phyloP scores from a whole-genome alignment of 805 yeast species.

The Maudiozyma barnettii region DNA sequence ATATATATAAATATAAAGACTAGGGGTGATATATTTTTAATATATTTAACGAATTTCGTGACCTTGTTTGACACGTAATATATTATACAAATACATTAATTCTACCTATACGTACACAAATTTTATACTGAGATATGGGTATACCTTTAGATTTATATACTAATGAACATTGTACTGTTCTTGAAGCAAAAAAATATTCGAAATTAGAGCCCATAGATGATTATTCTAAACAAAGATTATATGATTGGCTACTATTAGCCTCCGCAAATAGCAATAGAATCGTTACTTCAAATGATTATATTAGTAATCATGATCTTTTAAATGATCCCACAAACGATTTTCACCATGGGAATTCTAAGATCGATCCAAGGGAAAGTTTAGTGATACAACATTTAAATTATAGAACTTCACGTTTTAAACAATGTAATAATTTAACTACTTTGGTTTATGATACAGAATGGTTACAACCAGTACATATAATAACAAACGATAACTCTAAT shows the following conservation, averaged over 20 bases:
- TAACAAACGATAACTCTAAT: too few species aligned
- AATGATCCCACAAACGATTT: too few species aligned
- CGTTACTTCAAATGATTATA: neutral
- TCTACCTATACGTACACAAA: too few species aligned
- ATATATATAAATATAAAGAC: too few species aligned
- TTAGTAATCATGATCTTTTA: neutral
- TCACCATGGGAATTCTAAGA: neutral
- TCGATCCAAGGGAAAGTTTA: neutral
- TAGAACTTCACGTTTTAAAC: neutral
- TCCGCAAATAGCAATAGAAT: neutral
- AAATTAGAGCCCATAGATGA: neutral
- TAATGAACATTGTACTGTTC: neutral
- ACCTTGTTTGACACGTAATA: too few species aligned
- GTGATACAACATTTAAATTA: neutral
- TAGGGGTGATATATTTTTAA: too few species aligned
- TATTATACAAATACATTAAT: too few species aligned
- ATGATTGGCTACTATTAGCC: neutral
- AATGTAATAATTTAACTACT: neutral
- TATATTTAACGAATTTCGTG: too few species aligned
- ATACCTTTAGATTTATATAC: neutral
- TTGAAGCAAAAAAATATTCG: neutral
- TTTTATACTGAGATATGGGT: too few species aligned
- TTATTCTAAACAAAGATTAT: neutral
- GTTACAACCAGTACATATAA: neutral
- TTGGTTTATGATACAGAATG: neutral